Evolutionary conservation across 441 rosid species (phyloP).

Genomic region (Adansonia rubrostipa): DNA sequence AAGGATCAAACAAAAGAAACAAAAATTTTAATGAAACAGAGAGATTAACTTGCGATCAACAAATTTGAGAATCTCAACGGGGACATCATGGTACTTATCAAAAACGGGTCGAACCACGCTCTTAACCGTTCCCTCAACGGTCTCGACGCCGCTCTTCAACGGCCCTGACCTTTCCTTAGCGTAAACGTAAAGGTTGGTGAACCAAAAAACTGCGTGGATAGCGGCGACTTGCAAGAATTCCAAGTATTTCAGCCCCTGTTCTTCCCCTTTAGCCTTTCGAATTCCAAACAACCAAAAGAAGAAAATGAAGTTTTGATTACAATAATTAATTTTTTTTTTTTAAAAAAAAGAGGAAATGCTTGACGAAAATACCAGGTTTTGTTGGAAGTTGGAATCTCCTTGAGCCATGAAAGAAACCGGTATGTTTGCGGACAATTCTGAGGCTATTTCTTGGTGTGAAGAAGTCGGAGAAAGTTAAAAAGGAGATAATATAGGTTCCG

Average conservation of each 20-base stretch:
- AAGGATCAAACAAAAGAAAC: too few relatives aligned
- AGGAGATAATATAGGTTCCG: too few relatives aligned
- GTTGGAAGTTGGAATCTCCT: slow-evolving; percentile 37
- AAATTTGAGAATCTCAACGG: too few relatives aligned
- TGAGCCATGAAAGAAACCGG: slow-evolving; percentile 44
- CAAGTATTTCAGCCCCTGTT: slow-evolving; percentile 71
- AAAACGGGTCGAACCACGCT: too few relatives aligned
- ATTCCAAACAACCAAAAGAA: background rate
- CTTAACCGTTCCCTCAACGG: too few relatives aligned
- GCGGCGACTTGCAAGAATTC: slow-evolving; percentile 81
- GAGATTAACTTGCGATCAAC: too few relatives aligned
- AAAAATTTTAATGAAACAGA: too few relatives aligned
- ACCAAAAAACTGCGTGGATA: slow-evolving; percentile 56
- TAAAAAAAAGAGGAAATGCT: background rate
- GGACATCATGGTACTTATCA: too few relatives aligned
- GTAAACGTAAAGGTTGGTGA: slow-evolving; percentile 59
- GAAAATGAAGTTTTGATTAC: background rate
- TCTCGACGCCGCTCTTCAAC: slow-evolving; percentile 22
- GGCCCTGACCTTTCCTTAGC: slow-evolving; percentile 88
- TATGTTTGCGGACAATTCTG: too few relatives aligned
- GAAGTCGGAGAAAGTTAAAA: too few relatives aligned
- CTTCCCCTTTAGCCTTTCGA: slow-evolving; percentile 47
- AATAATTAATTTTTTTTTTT: too few relatives aligned
- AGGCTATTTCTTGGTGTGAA: too few relatives aligned
- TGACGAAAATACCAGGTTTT: slow-evolving; percentile 41